A percentile compares a stretch with the other conserved stretches of the same genome.
phyloP scores from a whole-genome alignment of 345 rosid species.

The Murraya koenigii region DNA sequence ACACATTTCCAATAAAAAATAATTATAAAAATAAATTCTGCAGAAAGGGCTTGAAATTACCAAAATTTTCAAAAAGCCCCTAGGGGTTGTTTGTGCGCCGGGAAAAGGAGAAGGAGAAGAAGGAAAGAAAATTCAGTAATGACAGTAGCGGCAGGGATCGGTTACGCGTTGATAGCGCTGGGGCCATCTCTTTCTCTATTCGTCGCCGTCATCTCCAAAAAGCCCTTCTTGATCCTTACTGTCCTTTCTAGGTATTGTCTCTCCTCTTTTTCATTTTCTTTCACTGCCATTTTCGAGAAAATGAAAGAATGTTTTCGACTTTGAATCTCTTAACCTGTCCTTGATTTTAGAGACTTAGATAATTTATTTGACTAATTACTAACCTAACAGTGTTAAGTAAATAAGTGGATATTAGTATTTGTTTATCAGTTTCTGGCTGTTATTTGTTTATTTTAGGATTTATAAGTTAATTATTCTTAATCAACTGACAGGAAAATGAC shows the following conservation, averaged over 20 bases:
- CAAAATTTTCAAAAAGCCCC: neutral
- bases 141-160: slow-evolving; percentile 92
- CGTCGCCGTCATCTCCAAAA: slow-evolving; percentile 85
- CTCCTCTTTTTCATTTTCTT: neutral
- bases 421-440: neutral
- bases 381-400: neutral
- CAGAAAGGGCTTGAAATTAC: neutral
- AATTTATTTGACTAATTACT: neutral
- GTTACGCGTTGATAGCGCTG: slow-evolving; percentile 75
- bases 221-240: slow-evolving; percentile 89
- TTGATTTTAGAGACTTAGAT: neutral
- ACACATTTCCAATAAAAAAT: no score
- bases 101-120: neutral
- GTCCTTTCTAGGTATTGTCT: slow-evolving; percentile 78
- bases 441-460: neutral
- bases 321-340: neutral
- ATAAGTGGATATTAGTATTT: neutral
- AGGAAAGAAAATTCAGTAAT: slow-evolving; percentile 30
- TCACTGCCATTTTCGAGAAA: neutral
- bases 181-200: slow-evolving; percentile 90
- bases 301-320: neutral
- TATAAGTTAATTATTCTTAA: neutral
- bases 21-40: no score
- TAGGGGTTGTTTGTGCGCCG: neutral
- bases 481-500: neutral